Evolutionary conservation across 2,329 filamentous ascomycete genomes (phyloP).

Genomic region (Fonsecaea nubica): DNA sequence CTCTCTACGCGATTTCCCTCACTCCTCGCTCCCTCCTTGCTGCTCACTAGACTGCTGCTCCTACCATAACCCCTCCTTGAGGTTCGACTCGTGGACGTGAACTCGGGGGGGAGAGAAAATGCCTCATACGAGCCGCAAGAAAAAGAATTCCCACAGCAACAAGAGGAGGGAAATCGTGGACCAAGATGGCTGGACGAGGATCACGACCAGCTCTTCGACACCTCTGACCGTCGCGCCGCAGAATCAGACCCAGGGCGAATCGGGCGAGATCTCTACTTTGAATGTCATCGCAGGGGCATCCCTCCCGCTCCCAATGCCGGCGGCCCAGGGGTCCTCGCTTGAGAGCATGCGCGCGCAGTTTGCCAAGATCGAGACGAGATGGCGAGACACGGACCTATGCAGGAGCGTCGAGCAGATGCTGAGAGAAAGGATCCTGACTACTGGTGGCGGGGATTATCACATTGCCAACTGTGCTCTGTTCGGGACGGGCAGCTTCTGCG

Average conservation of each 20-base stretch:
- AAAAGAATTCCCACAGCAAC: conserved; percentile 19
- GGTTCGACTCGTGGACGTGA: neutral
- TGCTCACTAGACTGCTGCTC: neutral
- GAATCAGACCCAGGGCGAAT: neutral
- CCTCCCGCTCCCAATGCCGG: conserved; percentile 9
- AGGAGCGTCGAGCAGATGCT: conserved; percentile 11
- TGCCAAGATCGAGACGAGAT: conserved; percentile 16
- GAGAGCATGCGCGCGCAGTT: conserved; percentile 23
- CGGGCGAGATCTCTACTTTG: neutral
- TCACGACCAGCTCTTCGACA: conserved; percentile 11
- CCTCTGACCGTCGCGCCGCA: neutral
- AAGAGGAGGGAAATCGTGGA: conserved; percentile 32
- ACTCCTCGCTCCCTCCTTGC: neutral
- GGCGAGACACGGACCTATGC: conserved; percentile 20
- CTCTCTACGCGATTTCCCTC: neutral
- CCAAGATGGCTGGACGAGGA: conserved; percentile 35
- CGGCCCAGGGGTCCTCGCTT: conserved; percentile 14
- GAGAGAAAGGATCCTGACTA: conserved; percentile 5
- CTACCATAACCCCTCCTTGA: neutral
- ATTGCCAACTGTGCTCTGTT: conserved; percentile 31
- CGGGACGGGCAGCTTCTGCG: conserved; percentile 34
- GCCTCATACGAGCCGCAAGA: conserved; percentile 37
- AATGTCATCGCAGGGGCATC: neutral
- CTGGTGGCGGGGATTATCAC: neutral
- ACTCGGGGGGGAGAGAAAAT: conserved; percentile 11